Evolutionary conservation across 179 eudicot species (phyloP), one percentile per base, ranked within the genome.

Genomic region (Beta macrorhiza): DNA sequence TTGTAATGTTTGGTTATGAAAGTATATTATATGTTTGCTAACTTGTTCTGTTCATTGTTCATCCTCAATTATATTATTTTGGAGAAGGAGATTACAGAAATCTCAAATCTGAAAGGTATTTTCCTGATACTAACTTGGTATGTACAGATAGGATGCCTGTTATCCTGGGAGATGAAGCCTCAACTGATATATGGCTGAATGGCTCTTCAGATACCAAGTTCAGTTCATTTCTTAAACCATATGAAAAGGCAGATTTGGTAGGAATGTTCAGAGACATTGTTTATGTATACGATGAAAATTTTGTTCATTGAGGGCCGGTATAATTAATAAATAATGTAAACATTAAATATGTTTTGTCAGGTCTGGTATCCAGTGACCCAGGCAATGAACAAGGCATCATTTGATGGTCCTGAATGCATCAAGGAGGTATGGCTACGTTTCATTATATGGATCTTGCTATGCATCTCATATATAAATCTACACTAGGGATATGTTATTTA

Each of bases 81-180:
- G 52, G 10, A 49, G 52, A 19, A 45, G 10, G 57, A 3, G 75
- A 72, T 15, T 49, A 20, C 55, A 5, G 19, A 16, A 75, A 76
- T 63, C 52, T 58, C 67, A 65, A 58, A 53, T 49, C 17, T 49
- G 49, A 59, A 80, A 58, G 37, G 19, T 59, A 12, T 61, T 13
- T 59, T 67, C 62, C 71, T 75, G 16, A 76, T 84, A 7, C 51
- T 0, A 56, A 25, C 44, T 52, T 63, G 17, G n/a, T 58, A 75
- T 79, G 57, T 73, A 67, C 84, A 96, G 99, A 96, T 78, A 90
- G 99, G 90, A 96, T 96, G 99, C 99, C 98, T 75, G 93, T 94
- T 67, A 94, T 96, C 67, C 84, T 96, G 79, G 93, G 92, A 67
- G 89, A 89, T 86, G 88, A 89, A 85, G 85, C 79, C 71, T 90